phyloP scores from a whole-genome alignment of 441 rosid genomes.

The Manihot esculenta region DNA sequence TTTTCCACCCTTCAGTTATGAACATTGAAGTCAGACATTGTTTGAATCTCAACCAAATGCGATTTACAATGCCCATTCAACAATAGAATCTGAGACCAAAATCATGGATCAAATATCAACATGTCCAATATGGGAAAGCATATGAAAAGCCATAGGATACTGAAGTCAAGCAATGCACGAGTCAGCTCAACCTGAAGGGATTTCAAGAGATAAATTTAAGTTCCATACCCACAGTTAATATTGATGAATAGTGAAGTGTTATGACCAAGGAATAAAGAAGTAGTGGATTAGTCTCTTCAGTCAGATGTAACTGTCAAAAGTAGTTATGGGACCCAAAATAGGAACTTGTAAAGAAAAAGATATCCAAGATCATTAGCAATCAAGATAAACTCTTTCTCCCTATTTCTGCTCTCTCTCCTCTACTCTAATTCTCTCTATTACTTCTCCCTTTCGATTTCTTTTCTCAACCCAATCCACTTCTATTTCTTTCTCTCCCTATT shows the following conservation, averaged over 20 bases:
- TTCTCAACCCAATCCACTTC: too few species aligned
- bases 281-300: too few species aligned
- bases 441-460: too few species aligned
- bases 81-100: neutral
- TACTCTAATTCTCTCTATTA: too few species aligned
- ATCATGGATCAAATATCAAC: neutral
- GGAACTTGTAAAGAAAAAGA: too few species aligned
- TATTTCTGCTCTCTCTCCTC: too few species aligned
- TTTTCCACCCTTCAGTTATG: neutral
- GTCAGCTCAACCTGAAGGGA: neutral
- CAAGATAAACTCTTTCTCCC: too few species aligned
- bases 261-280: too few species aligned
- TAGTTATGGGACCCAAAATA: too few species aligned
- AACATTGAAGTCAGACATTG: neutral
- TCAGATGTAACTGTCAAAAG: too few species aligned
- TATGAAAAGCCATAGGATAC: neutral
- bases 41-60: constrained; percentile 7
- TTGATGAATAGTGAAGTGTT: neutral
- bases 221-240: neutral
- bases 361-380: too few species aligned
- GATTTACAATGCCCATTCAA: neutral
- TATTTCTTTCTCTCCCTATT: too few species aligned
- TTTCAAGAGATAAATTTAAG: neutral
- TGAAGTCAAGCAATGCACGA: neutral
- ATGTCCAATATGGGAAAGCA: neutral